A percentile compares a stretch with the other conserved stretches of the same genome.
Conservation (phyloP, 2,329 filamentous ascomycete species). For the Lasiodiplodia citricola region DNA sequence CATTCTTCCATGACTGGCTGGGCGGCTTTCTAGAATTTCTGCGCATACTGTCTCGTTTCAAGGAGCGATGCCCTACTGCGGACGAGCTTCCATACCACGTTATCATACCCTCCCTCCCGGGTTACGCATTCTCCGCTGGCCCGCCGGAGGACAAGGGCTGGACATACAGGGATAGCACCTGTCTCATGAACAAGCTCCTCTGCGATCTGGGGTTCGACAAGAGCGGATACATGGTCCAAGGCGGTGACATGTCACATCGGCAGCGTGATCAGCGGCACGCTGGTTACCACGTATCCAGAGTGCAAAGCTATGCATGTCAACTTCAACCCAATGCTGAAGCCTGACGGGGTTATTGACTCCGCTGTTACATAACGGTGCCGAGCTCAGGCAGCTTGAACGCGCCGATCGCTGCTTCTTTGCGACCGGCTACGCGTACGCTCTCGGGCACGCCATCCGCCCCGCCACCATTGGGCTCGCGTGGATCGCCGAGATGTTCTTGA, state of each 20-base stretch:
- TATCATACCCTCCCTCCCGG: slow-evolving; percentile 62
- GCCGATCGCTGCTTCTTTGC: no score
- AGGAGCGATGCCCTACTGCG: slow-evolving; percentile 52
- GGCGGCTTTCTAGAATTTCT: slow-evolving; percentile 63
- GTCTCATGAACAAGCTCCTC: slow-evolving; percentile 61
- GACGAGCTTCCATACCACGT: slow-evolving; percentile 62
- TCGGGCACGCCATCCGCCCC: no score
- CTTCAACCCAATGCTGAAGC: no score
- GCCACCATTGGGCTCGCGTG: no score
- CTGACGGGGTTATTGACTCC: no score
- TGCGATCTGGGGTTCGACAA: slow-evolving; percentile 60
- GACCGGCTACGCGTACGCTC: no score
- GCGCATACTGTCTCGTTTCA: slow-evolving; percentile 54
- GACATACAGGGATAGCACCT: slow-evolving; percentile 45
- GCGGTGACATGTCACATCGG: neutral
- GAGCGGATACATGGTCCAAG: slow-evolving; percentile 59
- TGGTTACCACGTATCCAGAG: no score
- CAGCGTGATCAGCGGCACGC: no score
- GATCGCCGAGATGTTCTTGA: no score
- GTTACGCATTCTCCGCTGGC: slow-evolving; percentile 58
- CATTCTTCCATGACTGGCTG: slow-evolving; percentile 64
- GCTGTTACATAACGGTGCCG: no score
- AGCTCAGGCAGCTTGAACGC: no score
- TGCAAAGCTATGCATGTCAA: no score
- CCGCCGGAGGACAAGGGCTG: slow-evolving; percentile 55